These are phyloP conservation scores for Mikania micrantha DNA, from an alignment of 129 eudicot species.

Conservation along the genomic window DNA sequence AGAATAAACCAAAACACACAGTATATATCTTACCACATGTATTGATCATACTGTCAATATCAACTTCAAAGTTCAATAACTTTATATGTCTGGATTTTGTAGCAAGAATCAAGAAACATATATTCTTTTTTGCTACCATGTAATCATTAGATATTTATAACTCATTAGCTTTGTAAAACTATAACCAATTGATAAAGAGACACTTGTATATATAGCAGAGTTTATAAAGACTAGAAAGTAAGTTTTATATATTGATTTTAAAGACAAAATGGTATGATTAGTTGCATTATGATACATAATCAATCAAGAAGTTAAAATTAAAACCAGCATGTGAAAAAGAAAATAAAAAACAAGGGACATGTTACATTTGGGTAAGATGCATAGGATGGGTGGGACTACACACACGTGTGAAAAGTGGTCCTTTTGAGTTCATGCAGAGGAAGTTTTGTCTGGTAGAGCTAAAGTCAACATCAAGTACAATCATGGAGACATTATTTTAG, in stretches of 20 bases:
- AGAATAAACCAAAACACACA: constrained; percentile 11
- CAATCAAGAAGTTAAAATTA: not conserved
- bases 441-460: constrained; percentile 33
- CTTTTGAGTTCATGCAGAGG: constrained; percentile 37
- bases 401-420: constrained; percentile 64
- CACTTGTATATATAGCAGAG: too few relatives aligned
- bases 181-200: not conserved
- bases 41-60: constrained; percentile 15
- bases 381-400: constrained; percentile 27
- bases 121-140: constrained; percentile 16
- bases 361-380: constrained; percentile 23
- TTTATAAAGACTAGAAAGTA: not conserved
- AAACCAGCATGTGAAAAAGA: not conserved
- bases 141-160: not conserved
- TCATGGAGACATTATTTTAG: constrained; percentile 67
- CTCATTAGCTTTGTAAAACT: not conserved
- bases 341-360: constrained; percentile 12
- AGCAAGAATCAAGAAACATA: constrained; percentile 11
- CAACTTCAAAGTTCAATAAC: constrained; percentile 17
- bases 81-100: constrained; percentile 21
- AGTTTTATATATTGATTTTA: not conserved
- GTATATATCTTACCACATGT: constrained; percentile 14
- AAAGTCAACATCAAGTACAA: constrained; percentile 56
- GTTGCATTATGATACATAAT: not conserved
- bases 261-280: not conserved